These are phyloP conservation scores for Sarcomyxa edulis DNA, from an alignment of 768 basidiomycete species.

Conservation along the genomic window DNA sequence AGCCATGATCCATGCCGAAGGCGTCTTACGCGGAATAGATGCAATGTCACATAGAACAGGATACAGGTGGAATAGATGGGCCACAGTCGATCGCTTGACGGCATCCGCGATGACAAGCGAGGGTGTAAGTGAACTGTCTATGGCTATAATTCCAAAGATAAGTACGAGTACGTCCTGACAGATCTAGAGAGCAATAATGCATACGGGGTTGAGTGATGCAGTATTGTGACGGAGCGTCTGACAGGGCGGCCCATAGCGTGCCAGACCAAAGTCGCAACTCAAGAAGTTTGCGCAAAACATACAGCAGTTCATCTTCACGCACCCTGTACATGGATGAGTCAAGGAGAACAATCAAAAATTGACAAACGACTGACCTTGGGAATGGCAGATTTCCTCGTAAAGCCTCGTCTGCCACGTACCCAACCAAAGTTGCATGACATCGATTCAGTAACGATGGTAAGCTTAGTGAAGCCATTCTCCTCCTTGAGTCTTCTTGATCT, in stretches of 20 bases:
- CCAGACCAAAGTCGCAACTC: slow-evolving; percentile 71
- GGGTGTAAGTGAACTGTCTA: slow-evolving; percentile 40
- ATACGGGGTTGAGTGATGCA: slow-evolving; percentile 55
- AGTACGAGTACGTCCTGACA: neutral
- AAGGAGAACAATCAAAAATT: neutral
- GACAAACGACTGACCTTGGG: slow-evolving; percentile 50
- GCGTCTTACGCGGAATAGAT: slow-evolving; percentile 62
- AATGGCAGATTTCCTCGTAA: slow-evolving; percentile 88
- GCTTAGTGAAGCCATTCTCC: slow-evolving; percentile 67
- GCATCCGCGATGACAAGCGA: slow-evolving; percentile 62
- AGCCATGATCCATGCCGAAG: slow-evolving; percentile 55
- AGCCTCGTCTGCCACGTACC: slow-evolving; percentile 80
- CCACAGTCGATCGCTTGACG: slow-evolving; percentile 67
- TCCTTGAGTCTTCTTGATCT: slow-evolving; percentile 60
- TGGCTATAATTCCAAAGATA: slow-evolving; percentile 20
- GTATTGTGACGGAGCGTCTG: slow-evolving; percentile 55
- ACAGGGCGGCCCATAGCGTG: slow-evolving; percentile 70
- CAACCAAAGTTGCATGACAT: slow-evolving; percentile 61
- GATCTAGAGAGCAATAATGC: slow-evolving; percentile 9
- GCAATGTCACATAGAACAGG: slow-evolving; percentile 73
- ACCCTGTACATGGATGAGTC: slow-evolving; percentile 40
- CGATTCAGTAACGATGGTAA: slow-evolving; percentile 72
- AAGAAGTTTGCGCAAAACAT: slow-evolving; percentile 74
- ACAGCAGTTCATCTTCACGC: slow-evolving; percentile 86
- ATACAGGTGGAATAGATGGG: slow-evolving; percentile 89